These are phyloP conservation scores for Vitellaria paradoxa DNA, from an alignment of 179 eudicot genomes.

Conservation along the genomic window DNA sequence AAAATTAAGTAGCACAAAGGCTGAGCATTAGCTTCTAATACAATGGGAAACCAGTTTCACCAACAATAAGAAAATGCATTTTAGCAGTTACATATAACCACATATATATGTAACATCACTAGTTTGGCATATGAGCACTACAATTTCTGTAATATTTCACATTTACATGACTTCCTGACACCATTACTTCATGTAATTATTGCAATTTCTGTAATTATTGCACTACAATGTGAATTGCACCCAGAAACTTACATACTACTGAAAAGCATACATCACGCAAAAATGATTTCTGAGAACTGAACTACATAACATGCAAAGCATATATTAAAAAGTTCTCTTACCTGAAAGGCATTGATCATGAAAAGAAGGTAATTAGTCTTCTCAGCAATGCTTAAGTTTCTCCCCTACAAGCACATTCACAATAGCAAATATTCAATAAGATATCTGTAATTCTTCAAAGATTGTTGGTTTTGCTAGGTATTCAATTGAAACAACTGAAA, in stretches of 20 bases:
- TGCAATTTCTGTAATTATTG: too few relatives aligned
- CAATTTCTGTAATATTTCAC: too few relatives aligned
- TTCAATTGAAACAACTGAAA: background rate
- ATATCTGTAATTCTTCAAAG: background rate
- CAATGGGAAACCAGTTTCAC: background rate
- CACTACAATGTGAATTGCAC: background rate
- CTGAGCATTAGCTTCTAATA: background rate
- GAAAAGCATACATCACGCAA: background rate
- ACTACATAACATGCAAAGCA: background rate
- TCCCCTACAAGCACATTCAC: constrained; percentile 51
- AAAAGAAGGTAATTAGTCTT: constrained; percentile 94
- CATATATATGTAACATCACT: too few relatives aligned
- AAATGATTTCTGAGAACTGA: background rate
- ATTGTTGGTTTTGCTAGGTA: background rate
- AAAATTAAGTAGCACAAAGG: background rate
- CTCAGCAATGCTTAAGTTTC: constrained; percentile 81
- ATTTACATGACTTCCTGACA: too few relatives aligned
- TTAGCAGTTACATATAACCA: too few relatives aligned
- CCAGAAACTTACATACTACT: background rate
- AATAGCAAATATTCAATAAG: constrained; percentile 11
- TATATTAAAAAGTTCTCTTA: constrained; percentile 18
- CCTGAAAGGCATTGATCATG: constrained; percentile 99
- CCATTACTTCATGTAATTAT: too few relatives aligned
- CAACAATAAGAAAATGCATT: too few relatives aligned
- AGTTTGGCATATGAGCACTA: too few relatives aligned